Percentiles rank a stretch among this genome's conserved stretches.
Conservation (phyloP, 345 rosid genomes). For the Psidium friedrichsthalianum region DNA sequence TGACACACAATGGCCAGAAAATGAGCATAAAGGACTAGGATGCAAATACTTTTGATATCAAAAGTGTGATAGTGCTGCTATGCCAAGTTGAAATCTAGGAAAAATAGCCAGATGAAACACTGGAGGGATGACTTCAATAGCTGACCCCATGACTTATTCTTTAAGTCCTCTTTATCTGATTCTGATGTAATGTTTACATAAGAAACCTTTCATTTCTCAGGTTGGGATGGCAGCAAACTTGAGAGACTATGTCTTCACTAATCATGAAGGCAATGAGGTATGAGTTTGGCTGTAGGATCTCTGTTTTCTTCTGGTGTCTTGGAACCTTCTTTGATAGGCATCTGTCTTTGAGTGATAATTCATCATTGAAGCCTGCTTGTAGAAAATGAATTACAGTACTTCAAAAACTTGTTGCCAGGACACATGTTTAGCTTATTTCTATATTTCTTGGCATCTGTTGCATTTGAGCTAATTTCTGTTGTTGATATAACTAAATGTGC, state of each 20-base stretch:
- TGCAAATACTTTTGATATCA: background rate
- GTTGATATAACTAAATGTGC: background rate
- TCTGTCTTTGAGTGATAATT: background rate
- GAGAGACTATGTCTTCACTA: slow-evolving; percentile 54
- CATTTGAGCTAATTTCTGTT: background rate
- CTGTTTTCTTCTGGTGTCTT: background rate
- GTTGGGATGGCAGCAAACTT: slow-evolving; percentile 87
- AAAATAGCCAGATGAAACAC: background rate
- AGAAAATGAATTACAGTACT: background rate
- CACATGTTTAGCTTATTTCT: background rate
- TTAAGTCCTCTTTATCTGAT: background rate
- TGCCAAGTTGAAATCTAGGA: background rate
- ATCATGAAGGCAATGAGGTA: slow-evolving; percentile 70
- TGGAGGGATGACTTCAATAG: background rate
- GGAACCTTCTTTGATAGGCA: background rate
- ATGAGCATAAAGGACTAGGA: background rate
- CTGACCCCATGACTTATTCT: background rate
- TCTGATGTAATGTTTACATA: background rate
- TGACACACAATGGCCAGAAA: background rate
- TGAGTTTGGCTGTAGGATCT: background rate
- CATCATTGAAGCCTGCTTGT: background rate
- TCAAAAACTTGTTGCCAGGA: background rate
- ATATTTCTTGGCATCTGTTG: background rate
- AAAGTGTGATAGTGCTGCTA: background rate
- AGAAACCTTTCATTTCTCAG: slow-evolving; percentile 18